Evolutionary conservation across 163 green algal species (phyloP), one percentile per base, ranked within the genome.

Genomic region (Picocystis sp.): DNA sequence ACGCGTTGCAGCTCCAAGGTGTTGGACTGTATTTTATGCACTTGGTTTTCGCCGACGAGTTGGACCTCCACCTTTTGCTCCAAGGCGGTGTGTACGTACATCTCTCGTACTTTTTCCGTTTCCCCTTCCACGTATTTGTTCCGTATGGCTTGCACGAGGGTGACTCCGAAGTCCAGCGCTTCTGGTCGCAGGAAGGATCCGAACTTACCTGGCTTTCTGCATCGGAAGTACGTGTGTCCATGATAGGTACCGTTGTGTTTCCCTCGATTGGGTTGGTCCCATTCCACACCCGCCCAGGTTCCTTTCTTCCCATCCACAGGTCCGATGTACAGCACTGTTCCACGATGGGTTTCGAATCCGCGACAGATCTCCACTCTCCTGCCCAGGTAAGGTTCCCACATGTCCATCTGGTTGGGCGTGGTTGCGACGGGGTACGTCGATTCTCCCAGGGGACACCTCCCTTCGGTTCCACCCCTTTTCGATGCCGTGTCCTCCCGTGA

Each of bases 241-340:
- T 56, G 67, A 13, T 71, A 61, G 14, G 41, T 57, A 11, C 89
- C 89, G 64, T 93, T 73, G 56, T 98, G 84, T 65, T 92, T 94
- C 21, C 89, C 68, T 41, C 68, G 43, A n/a, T 17, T 58, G 5
- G 54, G 47, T 45, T 96, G 80, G 60, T 98, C 89, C 76, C 83
- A 98, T 53, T 98, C 89, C 19, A 98, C 56, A 14, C 89, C 89
- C 0, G 84, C 65, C 89, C 89, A 98, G 0, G 38, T 43, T 11
- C 80, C 87, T 12, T 69, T 29, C 46, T 89, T 72, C 0, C 71
- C 74, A 0, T 64, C 56, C 0, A 97, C 70, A 0, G 61, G 12
- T 0, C 89, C 89, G 1, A 93, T 51, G 22, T 89, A 96, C 1
- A 74, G 67, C 3, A 94, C 73, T 0, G 84, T 93, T 0, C n/a